phyloP scores from a whole-genome alignment of 2,329 filamentous ascomycete species.

The Sporothrix luriei region DNA sequence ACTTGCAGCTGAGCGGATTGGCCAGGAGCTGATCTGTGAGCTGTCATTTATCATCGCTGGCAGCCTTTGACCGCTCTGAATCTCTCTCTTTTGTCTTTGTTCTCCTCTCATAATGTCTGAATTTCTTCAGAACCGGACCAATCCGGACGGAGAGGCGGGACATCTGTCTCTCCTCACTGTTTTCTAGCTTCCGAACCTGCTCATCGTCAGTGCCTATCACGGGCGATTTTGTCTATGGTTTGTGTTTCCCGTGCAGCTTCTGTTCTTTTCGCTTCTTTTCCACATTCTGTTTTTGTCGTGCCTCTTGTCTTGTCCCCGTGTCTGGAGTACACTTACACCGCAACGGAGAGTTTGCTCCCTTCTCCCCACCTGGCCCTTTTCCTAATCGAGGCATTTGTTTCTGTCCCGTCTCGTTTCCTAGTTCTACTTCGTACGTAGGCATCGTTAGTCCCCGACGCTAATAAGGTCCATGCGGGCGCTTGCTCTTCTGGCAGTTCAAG shows the following conservation, averaged over 20 bases:
- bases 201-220: not conserved
- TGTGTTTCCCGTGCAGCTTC: not conserved
- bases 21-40: not conserved
- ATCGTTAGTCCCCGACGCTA: conserved; percentile 23
- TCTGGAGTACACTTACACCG: not conserved
- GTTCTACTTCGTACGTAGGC: conserved; percentile 17
- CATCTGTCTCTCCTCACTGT: not conserved
- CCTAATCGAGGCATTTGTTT: not conserved
- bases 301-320: not conserved
- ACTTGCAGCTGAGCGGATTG: not conserved
- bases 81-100: not conserved
- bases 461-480: not conserved
- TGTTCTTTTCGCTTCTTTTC: not conserved
- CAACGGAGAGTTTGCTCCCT: not conserved
- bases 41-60: not conserved
- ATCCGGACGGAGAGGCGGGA: not conserved
- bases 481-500: not conserved
- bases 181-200: not conserved
- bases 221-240: not conserved
- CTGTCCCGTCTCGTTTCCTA: not conserved
- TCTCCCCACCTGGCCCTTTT: not conserved
- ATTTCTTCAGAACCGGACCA: not conserved
- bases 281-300: not conserved
- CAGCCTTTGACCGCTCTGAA: not conserved
- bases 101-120: not conserved